A percentile compares a stretch with the other conserved stretches of the same genome.
These are phyloP conservation scores for Phytophthora cactorum DNA, from an alignment of 352 stramenopile genomes.

Conservation along the genomic window DNA sequence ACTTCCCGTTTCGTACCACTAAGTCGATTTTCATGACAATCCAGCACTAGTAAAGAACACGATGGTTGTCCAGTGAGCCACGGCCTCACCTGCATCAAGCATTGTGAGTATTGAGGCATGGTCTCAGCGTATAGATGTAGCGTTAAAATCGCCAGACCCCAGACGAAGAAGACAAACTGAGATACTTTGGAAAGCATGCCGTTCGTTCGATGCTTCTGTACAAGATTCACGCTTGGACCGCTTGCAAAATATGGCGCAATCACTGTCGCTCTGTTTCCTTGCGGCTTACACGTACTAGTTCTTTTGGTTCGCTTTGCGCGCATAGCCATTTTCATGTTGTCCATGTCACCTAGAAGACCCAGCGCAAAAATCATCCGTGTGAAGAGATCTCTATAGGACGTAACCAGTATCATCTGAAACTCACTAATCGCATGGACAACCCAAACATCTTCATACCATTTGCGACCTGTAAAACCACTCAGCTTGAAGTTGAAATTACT, in stretches of 20 bases:
- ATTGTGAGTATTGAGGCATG: constrained; percentile 18
- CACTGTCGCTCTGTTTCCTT: constrained; percentile 6
- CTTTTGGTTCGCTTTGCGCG: constrained; percentile 3
- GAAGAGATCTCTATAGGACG: constrained; percentile 24
- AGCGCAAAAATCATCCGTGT: constrained; percentile 26
- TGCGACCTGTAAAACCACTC: constrained; percentile 6
- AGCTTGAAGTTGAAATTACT: constrained; percentile 7
- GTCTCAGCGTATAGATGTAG: constrained; percentile 27
- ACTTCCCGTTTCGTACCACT: constrained; percentile 14
- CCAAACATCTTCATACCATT: constrained; percentile 45
- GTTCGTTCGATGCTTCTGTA: constrained; percentile 1
- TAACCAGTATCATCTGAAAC: constrained; percentile 38
- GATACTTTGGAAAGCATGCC: constrained; percentile 3
- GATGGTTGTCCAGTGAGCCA: constrained; percentile 18
- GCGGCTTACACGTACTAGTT: background rate
- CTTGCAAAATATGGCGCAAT: constrained; percentile 9
- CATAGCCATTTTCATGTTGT: constrained; percentile 31
- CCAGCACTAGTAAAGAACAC: constrained; percentile 25
- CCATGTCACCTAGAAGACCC: constrained; percentile 26
- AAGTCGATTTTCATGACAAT: constrained; percentile 18
- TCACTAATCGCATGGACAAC: constrained; percentile 40
- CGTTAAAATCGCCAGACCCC: constrained; percentile 24
- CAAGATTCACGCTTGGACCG: constrained; percentile 5
- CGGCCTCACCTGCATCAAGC: constrained; percentile 28
- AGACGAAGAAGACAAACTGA: constrained; percentile 26